Percentiles rank a stretch among this genome's conserved stretches.
phyloP scores from a whole-genome alignment of 257 asterid genomes.

The Nicotiana sylvestris region DNA sequence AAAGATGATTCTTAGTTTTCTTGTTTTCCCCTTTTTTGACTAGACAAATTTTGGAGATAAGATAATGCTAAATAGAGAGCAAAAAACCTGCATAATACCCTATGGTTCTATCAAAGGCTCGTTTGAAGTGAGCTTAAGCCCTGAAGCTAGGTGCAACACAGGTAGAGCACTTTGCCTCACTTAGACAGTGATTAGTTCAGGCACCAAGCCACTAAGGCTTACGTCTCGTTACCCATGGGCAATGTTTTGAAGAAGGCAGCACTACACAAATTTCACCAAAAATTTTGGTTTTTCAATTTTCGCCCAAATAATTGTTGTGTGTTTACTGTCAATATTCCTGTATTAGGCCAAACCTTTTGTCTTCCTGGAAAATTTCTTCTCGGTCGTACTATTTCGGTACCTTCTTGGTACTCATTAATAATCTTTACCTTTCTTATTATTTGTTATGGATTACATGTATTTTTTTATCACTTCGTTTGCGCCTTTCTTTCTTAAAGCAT shows the following conservation, averaged over 20 bases:
- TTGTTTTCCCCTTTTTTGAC: background rate
- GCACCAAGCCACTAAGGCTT: background rate
- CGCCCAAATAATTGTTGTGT: background rate
- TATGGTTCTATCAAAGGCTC: background rate
- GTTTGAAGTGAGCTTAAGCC: background rate
- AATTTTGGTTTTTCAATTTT: background rate
- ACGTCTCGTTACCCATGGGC: background rate
- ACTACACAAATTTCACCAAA: background rate
- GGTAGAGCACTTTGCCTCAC: background rate
- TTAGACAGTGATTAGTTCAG: background rate
- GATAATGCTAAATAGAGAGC: background rate
- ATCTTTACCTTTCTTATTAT: background rate
- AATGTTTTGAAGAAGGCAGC: background rate
- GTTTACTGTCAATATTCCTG: background rate
- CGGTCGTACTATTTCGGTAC: background rate
- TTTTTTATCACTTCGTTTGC: background rate
- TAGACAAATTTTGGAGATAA: background rate
- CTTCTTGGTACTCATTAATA: background rate
- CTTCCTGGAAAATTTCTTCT: background rate
- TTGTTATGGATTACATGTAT: background rate
- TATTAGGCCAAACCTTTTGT: background rate
- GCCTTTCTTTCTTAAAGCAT: background rate
- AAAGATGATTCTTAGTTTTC: constrained; percentile 2
- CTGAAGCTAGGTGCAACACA: background rate
- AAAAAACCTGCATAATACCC: background rate